These are phyloP conservation scores for Bathelium albidoporum DNA, from an alignment of 495 filamentous ascomycete species.

Conservation along the genomic window DNA sequence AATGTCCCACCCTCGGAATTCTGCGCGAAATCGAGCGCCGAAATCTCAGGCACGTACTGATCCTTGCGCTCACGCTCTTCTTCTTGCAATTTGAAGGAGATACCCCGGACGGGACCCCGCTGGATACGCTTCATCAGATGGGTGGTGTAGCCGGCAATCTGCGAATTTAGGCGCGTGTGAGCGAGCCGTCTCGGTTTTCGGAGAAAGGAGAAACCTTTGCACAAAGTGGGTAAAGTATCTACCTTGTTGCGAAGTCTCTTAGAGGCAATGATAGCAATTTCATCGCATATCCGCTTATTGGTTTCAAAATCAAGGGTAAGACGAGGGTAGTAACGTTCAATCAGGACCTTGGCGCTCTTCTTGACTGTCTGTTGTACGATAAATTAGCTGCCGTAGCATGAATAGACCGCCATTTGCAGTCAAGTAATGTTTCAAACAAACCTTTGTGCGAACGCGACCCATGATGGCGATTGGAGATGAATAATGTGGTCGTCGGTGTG, in stretches of 20 bases:
- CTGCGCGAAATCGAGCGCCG: constrained; percentile 93
- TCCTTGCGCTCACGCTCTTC: constrained; percentile 99
- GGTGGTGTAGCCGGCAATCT: constrained; percentile 98
- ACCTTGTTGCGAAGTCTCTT: constrained; percentile 99
- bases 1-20: constrained; percentile 81
- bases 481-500: background rate
- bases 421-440: background rate
- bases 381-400: constrained; percentile 14
- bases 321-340: constrained; percentile 81
- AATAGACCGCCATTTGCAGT: too few species aligned
- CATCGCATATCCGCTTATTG: constrained; percentile 99
- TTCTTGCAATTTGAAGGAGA: constrained; percentile 99
- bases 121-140: constrained; percentile 99
- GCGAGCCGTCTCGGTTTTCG: background rate
- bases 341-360: constrained; percentile 99
- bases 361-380: constrained; percentile 68
- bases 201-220: background rate
- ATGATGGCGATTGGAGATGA: constrained; percentile 57
- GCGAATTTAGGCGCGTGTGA: constrained; percentile 9
- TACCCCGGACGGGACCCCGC: constrained; percentile 96
- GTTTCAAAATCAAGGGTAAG: constrained; percentile 99
- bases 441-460: constrained; percentile 92
- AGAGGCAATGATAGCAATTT: constrained; percentile 97
- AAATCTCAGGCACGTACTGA: constrained; percentile 98
- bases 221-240: constrained; percentile 11